Evolutionary conservation across 2,329 filamentous ascomycete species (phyloP), one percentile per base, ranked within the genome.

Genomic region (Penicillium sp.): DNA sequence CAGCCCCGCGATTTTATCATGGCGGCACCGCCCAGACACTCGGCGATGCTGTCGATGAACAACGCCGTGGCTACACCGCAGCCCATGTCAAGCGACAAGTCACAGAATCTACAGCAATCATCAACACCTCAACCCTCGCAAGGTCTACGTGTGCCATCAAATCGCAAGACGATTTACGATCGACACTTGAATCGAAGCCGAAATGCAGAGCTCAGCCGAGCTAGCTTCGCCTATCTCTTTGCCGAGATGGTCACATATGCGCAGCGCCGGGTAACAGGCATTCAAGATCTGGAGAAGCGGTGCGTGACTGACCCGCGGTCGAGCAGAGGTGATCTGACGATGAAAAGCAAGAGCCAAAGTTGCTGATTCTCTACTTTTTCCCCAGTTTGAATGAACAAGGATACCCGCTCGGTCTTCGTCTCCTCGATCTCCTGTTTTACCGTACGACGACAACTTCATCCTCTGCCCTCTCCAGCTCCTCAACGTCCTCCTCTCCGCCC

Each of bases 121-220:
- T 76, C 77, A 57, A 67, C 76, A 48, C 64, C 70, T 54, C 67
- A 67, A 52, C 61, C 70, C 26, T 66, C 72, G 50, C 69, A 71
- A 4, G 68, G 87, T 26, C 83, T 98, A 53, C 87, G 90, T 58
- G 88, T 94, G 64, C 91, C 93, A 41, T 88, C 88, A 48, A 95
- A 84, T 69, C 89, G 90, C 74, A 97, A 97, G 75, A 95, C 90
- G 56, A 97, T 98, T 74, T 98, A 97, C 76, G 90, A 96, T 76
- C 82, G 93, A 47, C 90, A 95, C 53, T 77, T 97, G 52, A 96
- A 96, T 72, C 86, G 93, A 55, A 86, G 84, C 61, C 88, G 89
- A 68, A 88, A 87, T 60, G 81, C 87, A 49, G 91, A 97, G 76
- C 82, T 94, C 57, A 95, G 90, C 69, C 86, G 94, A 66, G 83